phyloP scores from a whole-genome alignment of 2,329 filamentous ascomycete species.

The Didymella pinodella region DNA sequence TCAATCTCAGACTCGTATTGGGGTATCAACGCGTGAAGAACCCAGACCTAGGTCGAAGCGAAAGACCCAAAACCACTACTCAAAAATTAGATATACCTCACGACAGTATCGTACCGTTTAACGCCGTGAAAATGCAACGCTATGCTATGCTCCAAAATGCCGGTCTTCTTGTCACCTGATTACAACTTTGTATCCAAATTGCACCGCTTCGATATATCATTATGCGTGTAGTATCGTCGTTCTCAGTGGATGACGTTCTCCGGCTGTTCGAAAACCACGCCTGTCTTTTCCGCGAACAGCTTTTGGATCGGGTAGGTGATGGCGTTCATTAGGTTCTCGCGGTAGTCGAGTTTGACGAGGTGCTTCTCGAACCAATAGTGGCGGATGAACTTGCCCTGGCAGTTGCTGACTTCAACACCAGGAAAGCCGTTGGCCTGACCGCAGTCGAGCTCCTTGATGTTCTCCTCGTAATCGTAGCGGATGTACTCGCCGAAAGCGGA shows the following conservation, averaged over 20 bases:
- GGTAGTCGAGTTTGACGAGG: slow-evolving; percentile 45
- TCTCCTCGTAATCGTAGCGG: slow-evolving; percentile 51
- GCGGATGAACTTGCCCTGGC: slow-evolving; percentile 48
- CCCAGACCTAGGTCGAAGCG: slow-evolving; percentile 26
- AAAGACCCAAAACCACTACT: slow-evolving; percentile 4
- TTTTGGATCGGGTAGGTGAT: slow-evolving; percentile 47
- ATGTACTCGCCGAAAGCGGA: slow-evolving; percentile 52
- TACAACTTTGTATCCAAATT: slow-evolving; percentile 45
- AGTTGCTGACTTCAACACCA: slow-evolving; percentile 46
- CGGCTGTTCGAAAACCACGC: slow-evolving; percentile 39
- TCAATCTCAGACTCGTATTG: slow-evolving; percentile 27
- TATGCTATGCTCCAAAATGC: slow-evolving; percentile 2
- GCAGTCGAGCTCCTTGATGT: slow-evolving; percentile 50
- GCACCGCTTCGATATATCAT: slow-evolving; percentile 25
- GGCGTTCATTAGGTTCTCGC: slow-evolving; percentile 50
- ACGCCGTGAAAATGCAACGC: slow-evolving; percentile 39
- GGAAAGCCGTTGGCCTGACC: slow-evolving; percentile 51
- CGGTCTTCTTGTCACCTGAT: slow-evolving; percentile 34
- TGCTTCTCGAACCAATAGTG: slow-evolving; percentile 52
- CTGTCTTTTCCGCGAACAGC: slow-evolving; percentile 43
- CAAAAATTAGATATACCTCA: slow-evolving; percentile 10
- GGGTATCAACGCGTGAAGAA: slow-evolving; percentile 35
- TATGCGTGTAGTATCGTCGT: slow-evolving; percentile 49
- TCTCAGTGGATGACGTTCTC: slow-evolving; percentile 40
- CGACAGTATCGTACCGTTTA: slow-evolving; percentile 11